Base-by-base conservation (phyloP, 2,329 filamentous ascomycete species). In the Ophiostoma pallidulum region DNA sequence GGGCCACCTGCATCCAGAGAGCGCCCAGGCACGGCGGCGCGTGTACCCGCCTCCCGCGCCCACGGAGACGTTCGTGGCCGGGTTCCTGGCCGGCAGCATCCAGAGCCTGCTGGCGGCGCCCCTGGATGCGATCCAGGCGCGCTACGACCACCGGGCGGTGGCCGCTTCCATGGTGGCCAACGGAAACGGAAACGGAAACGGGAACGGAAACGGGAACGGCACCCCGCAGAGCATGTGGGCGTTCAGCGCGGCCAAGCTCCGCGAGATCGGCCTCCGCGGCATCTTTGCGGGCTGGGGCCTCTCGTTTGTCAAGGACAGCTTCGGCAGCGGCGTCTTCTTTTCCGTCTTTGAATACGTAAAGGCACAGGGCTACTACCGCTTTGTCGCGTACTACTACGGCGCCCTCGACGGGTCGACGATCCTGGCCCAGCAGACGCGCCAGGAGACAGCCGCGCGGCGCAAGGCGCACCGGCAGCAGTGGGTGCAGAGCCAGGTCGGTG, bases 341-440 rank as follows among this genome's bases (percentile, higher is more conserved):
- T 77, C 75, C 56, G 77, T 76, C 0, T 89, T 90, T 53, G 85
- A 90, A 64, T 85, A 79, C 41, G 68, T 88, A 58, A 89, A 89
- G 61, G 81, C 79, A 10, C 84, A 89, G 60, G 72, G 73, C 12
- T 84, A 86, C 64, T 87, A 87, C 62, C 68, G 68, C 38, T 89
- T 84, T 58, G 76, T 89, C 28, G 76, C 74, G 13, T 80, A 76
- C 67, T 86, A 81, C 60, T 89, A 89, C 55, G 77, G 80, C 24
- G 73, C 72, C 1, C 61, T 79, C 20, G 72, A 69, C 24, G 68
- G 71, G 35, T 70, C 77, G 29, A 69, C 69, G 12, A 65, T 80
- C 44, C 43, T 54, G 2, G 50, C 41, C 8, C 48, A 45, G 39
- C 49, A 55, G 28, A 31, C 28, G 32, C 40, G 32, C 26, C 42